Percentiles rank a stretch among this genome's conserved stretches.
These are phyloP conservation scores for Suillus americanus DNA, from an alignment of 768 basidiomycete species.

Conservation along the genomic window DNA sequence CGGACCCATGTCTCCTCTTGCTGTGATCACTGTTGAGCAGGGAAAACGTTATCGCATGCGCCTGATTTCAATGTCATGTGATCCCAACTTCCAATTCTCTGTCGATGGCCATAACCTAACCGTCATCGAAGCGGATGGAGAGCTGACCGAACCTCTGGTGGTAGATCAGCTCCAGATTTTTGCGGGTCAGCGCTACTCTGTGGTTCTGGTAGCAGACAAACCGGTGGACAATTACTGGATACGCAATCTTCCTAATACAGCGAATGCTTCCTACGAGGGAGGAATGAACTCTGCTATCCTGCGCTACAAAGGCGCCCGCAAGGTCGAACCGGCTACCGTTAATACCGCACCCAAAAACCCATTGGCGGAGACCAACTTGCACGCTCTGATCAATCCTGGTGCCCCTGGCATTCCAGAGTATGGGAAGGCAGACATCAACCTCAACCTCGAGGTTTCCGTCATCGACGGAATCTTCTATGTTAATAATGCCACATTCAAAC, in stretches of 20 bases:
- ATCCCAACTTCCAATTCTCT: slow-evolving; percentile 39
- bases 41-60: slow-evolving; percentile 33
- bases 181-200: slow-evolving; percentile 34
- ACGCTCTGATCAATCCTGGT: slow-evolving; percentile 10
- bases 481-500: neutral
- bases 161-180: slow-evolving; percentile 39
- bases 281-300: slow-evolving; percentile 40
- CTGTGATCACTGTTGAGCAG: slow-evolving; percentile 30
- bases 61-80: slow-evolving; percentile 36
- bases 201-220: slow-evolving; percentile 32
- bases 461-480: slow-evolving; percentile 9
- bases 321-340: slow-evolving; percentile 26
- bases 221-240: slow-evolving; percentile 40
- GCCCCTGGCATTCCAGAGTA: slow-evolving; percentile 26
- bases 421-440: slow-evolving; percentile 28
- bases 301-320: slow-evolving; percentile 35
- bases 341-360: neutral
- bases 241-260: slow-evolving; percentile 25
- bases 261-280: slow-evolving; percentile 23
- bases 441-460: neutral
- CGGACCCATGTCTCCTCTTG: slow-evolving; percentile 26
- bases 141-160: slow-evolving; percentile 30
- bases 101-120: slow-evolving; percentile 40
- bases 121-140: slow-evolving; percentile 43
- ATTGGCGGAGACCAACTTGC: slow-evolving; percentile 16